These are phyloP conservation scores for Backusella macrospora DNA, from an alignment of 192 early-diverging fungal genomes.

Conservation along the genomic window DNA sequence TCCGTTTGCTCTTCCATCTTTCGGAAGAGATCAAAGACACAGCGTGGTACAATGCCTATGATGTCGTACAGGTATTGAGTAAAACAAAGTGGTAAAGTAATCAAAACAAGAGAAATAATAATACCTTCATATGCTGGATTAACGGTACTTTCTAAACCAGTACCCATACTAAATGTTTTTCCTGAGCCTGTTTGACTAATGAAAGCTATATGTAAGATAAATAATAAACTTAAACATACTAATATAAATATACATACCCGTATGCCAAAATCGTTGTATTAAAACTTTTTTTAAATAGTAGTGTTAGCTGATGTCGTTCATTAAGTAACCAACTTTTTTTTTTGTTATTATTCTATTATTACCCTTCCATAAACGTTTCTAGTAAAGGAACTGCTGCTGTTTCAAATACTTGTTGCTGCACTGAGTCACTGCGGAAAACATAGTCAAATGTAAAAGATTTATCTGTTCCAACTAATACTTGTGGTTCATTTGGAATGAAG, in stretches of 20 bases:
- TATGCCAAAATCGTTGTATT: conserved; percentile 94
- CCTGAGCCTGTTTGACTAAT: conserved; percentile 84
- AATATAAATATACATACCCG: conserved; percentile 47
- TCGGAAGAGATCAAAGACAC: conserved; percentile 63
- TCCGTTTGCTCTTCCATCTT: conserved; percentile 37
- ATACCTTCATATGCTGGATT: conserved; percentile 35
- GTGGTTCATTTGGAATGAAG: conserved; percentile 61
- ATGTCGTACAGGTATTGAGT: conserved; percentile 4
- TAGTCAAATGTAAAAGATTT: conserved; percentile 73
- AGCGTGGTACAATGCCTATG: conserved; percentile 71
- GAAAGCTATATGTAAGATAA: conserved; percentile 4
- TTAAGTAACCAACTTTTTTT: conserved; percentile 5
- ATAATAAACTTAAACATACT: background rate
- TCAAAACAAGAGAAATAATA: background rate
- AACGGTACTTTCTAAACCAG: conserved; percentile 47
- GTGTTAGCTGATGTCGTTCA: conserved; percentile 22
- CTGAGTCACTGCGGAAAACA: conserved; percentile 57
- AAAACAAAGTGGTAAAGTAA: conserved; percentile 8
- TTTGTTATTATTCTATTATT: conserved; percentile 44
- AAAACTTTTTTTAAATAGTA: conserved; percentile 53
- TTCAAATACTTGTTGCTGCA: conserved; percentile 65
- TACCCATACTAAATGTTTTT: conserved; percentile 97
- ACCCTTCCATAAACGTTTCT: conserved; percentile 75
- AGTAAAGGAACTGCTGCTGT: conserved; percentile 62
- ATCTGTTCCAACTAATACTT: conserved; percentile 62